Percentiles rank a stretch among this genome's conserved stretches.
Conservation (phyloP, 495 filamentous ascomycete species). For the Platismatia glauca region DNA sequence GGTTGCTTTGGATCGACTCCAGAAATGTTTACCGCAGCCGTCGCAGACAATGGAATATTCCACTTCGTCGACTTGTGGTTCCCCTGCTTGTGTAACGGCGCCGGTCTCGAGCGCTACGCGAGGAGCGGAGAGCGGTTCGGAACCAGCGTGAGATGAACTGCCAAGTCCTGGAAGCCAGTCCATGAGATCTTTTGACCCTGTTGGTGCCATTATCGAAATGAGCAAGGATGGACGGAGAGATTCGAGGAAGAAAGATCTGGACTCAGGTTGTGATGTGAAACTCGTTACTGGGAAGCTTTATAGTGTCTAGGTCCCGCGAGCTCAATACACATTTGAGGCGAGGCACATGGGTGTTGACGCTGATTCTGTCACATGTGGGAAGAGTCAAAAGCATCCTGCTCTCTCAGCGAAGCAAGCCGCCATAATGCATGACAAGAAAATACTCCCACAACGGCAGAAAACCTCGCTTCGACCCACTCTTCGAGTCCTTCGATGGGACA, state of each 20-base stretch:
- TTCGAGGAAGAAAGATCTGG: too few species aligned
- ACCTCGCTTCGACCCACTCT: neutral
- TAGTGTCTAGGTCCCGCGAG: neutral
- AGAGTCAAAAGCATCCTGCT: neutral
- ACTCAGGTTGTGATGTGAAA: neutral
- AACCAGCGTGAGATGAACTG: neutral
- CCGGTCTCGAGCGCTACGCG: neutral
- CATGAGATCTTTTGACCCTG: neutral
- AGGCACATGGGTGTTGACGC: neutral
- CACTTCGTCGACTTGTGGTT: conserved; percentile 29
- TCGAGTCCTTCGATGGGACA: neutral
- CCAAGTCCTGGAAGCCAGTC: neutral
- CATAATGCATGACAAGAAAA: neutral
- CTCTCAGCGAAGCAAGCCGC: neutral
- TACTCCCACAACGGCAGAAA: neutral
- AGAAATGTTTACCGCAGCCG: conserved; percentile 55
- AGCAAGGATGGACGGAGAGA: neutral
- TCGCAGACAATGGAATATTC: conserved; percentile 53
- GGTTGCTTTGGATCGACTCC: conserved; percentile 54
- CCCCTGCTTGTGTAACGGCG: conserved; percentile 18
- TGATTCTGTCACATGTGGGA: neutral
- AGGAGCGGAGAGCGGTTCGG: neutral
- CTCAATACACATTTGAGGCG: neutral
- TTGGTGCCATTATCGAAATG: neutral
- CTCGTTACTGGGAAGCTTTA: neutral